Percentiles rank a stretch among this genome's conserved stretches.
These are phyloP conservation scores for Tetrahymena elliotti DNA, from an alignment of 73 alveolate species.

Conservation along the genomic window DNA sequence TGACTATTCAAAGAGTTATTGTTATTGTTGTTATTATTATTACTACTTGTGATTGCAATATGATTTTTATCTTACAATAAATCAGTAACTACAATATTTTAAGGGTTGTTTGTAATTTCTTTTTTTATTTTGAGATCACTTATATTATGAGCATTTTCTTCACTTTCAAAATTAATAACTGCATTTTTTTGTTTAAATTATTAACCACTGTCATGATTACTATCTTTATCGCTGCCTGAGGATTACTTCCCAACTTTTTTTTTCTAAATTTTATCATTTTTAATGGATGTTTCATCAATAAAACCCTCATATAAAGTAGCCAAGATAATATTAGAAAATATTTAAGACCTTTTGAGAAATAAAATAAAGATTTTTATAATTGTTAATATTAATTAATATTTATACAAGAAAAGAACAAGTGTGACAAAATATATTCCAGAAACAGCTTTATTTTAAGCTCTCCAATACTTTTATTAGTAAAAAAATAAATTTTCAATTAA, in stretches of 20 bases:
- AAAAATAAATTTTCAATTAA: too few relatives aligned
- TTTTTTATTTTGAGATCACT: neutral
- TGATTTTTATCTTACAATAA: neutral
- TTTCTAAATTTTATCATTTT: neutral
- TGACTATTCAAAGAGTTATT: too few relatives aligned
- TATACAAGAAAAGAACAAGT: neutral
- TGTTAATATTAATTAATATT: neutral
- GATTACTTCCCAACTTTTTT: neutral
- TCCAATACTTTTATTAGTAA: neutral
- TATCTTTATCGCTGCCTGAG: neutral
- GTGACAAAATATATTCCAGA: neutral
- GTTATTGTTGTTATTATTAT: too few relatives aligned
- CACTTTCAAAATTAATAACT: neutral
- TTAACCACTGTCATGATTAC: neutral
- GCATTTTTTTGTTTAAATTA: neutral
- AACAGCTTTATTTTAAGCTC: neutral
- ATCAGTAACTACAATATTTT: neutral
- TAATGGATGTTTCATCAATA: neutral
- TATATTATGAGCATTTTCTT: neutral
- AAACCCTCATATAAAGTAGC: neutral
- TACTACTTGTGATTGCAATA: neutral
- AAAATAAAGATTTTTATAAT: neutral
- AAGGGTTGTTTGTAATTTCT: neutral
- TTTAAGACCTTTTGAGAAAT: neutral
- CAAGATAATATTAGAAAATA: neutral